Evolutionary conservation across 345 rosid species (phyloP).

Genomic region (Gynandropsis gynandra): DNA sequence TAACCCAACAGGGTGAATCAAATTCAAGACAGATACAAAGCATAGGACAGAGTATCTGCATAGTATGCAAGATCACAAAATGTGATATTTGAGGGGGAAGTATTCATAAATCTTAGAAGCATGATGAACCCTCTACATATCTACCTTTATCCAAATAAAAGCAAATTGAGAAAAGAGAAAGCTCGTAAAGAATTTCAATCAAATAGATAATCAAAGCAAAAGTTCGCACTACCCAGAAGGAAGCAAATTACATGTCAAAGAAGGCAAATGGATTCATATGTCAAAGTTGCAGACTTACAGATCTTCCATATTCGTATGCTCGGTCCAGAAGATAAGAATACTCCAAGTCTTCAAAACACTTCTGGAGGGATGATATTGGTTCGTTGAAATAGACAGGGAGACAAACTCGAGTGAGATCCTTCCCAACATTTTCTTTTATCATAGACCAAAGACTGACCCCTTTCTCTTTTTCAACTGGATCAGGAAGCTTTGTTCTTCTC

Average conservation of each 20-base stretch:
- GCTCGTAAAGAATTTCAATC: no score
- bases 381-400: constrained; percentile 97
- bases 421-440: constrained; percentile 98
- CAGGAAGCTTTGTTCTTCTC: constrained; percentile 81
- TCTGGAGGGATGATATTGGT: constrained; percentile 96
- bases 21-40: constrained; percentile 9
- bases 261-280: not conserved
- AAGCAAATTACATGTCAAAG: not conserved
- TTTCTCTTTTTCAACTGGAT: constrained; percentile 91
- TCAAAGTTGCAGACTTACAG: constrained; percentile 38
- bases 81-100: no score
- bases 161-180: no score
- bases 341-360: constrained; percentile 93
- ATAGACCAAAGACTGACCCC: constrained; percentile 98
- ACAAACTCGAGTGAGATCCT: constrained; percentile 93
- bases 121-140: no score
- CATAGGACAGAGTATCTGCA: not conserved
- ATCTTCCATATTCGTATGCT: constrained; percentile 79
- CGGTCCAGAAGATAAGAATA: constrained; percentile 84
- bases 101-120: no score
- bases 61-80: not conserved
- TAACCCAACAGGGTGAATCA: constrained; percentile 12
- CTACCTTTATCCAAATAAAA: no score
- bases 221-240: not conserved
- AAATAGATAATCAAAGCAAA: no score